phyloP scores from a whole-genome alignment of 2,329 filamentous ascomycete species.

The Tolypocladium capitatum region DNA sequence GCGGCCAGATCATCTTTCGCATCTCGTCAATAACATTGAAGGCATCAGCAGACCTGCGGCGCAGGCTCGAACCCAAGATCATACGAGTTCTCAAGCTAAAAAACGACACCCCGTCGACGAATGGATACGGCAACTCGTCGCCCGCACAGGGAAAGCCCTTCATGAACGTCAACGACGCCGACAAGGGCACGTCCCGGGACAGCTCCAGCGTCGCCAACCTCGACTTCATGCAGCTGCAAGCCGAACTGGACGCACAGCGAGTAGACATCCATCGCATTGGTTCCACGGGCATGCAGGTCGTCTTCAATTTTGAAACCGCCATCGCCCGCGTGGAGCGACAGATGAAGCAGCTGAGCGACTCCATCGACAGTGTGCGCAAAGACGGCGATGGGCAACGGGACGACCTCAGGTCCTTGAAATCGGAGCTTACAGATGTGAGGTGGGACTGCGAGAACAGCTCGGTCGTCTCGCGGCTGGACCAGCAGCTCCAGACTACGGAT shows the following conservation, averaged over 20 bases:
- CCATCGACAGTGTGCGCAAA: constrained; percentile 12
- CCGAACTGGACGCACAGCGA: constrained; percentile 19
- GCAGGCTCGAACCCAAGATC: constrained; percentile 17
- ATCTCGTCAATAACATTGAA: constrained; percentile 15
- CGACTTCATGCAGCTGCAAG: constrained; percentile 17
- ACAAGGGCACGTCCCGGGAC: neutral
- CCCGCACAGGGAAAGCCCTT: neutral
- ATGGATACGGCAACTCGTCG: neutral
- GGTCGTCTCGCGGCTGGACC: constrained; percentile 9
- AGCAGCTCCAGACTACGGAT: constrained; percentile 11
- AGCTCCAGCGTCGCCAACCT: constrained; percentile 1
- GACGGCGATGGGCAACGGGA: constrained; percentile 10
- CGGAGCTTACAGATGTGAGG: constrained; percentile 10
- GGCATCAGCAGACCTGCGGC: constrained; percentile 7
- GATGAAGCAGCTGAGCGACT: constrained; percentile 17
- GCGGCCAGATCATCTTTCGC: constrained; percentile 23
- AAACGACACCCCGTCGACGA: constrained; percentile 3
- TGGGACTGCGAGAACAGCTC: constrained; percentile 4
- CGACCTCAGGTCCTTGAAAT: constrained; percentile 14
- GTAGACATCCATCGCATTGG: constrained; percentile 23
- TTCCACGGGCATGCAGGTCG: constrained; percentile 21
- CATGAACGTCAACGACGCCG: neutral
- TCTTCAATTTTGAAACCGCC: constrained; percentile 21
- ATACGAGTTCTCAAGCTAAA: constrained; percentile 19
- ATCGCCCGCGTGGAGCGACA: constrained; percentile 21